Evolutionary conservation across 257 asterid genomes (phyloP).

Genomic region (Solanum boliviense): DNA sequence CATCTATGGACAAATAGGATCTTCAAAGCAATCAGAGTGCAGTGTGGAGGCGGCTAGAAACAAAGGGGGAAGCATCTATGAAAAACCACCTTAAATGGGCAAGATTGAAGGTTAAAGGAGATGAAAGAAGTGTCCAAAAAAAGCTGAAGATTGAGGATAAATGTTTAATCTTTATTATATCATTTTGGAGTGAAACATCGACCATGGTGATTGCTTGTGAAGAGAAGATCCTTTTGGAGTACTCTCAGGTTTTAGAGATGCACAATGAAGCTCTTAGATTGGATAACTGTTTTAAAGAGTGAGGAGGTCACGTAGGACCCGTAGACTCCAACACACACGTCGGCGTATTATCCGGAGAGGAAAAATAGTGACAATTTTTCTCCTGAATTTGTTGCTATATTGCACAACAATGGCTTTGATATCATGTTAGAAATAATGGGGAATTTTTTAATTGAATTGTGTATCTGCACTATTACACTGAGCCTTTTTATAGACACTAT

Average conservation of each 20-base stretch:
- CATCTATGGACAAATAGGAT: neutral
- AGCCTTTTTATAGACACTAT: neutral
- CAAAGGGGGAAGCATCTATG: neutral
- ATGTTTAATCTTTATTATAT: neutral
- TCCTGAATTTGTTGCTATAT: neutral
- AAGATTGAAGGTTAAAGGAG: neutral
- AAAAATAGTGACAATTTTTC: neutral
- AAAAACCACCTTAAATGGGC: neutral
- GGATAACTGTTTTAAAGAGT: neutral
- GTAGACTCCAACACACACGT: neutral
- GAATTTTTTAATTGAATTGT: neutral
- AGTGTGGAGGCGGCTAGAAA: neutral
- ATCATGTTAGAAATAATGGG: neutral
- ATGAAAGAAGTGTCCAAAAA: neutral
- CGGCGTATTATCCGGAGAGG: neutral
- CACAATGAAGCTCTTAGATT: neutral
- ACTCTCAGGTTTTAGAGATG: neutral
- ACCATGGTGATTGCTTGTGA: neutral
- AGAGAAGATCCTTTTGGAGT: neutral
- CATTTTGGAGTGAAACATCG: neutral
- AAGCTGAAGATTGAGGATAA: neutral
- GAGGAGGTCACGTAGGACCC: neutral
- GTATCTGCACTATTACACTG: neutral
- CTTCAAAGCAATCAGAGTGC: neutral
- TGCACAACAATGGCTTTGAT: neutral